phyloP scores from a whole-genome alignment of 805 yeast species.

The Starmerella tilneyi region DNA sequence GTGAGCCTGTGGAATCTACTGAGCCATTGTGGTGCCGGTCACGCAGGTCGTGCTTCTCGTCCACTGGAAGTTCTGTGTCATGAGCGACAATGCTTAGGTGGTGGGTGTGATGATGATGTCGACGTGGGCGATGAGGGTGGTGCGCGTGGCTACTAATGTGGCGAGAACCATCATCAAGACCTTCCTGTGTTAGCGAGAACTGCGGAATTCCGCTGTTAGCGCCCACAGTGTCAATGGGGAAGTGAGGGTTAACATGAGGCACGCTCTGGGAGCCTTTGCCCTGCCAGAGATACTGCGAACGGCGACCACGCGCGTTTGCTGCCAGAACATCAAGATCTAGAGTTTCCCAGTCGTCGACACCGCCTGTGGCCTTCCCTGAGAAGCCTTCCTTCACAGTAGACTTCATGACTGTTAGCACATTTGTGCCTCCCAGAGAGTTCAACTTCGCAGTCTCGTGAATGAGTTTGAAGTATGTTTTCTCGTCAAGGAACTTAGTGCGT shows the following conservation, averaged over 20 bases:
- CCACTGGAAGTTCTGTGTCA: background rate
- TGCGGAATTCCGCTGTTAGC: constrained; percentile 11
- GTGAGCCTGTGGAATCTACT: background rate
- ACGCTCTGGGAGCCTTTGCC: constrained; percentile 19
- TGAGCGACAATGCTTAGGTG: background rate
- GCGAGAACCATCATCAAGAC: background rate
- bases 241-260: constrained; percentile 12
- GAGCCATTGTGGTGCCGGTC: constrained; percentile 2
- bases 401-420: constrained; percentile 45
- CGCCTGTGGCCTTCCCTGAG: constrained; percentile 21
- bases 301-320: constrained; percentile 22
- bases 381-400: constrained; percentile 56
- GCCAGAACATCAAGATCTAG: constrained; percentile 21
- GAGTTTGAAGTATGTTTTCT: constrained; percentile 43
- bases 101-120: background rate
- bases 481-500: constrained; percentile 46
- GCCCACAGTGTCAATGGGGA: constrained; percentile 2
- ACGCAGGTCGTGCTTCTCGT: background rate
- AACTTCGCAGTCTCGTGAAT: constrained; percentile 41
- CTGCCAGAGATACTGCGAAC: constrained; percentile 25
- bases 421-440: constrained; percentile 25
- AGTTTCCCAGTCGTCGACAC: constrained; percentile 25
- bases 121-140: background rate
- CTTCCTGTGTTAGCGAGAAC: constrained; percentile 11
- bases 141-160: background rate